Base-by-base conservation (phyloP, 257 asterid species). In the Ocimum tenuiflorum region DNA sequence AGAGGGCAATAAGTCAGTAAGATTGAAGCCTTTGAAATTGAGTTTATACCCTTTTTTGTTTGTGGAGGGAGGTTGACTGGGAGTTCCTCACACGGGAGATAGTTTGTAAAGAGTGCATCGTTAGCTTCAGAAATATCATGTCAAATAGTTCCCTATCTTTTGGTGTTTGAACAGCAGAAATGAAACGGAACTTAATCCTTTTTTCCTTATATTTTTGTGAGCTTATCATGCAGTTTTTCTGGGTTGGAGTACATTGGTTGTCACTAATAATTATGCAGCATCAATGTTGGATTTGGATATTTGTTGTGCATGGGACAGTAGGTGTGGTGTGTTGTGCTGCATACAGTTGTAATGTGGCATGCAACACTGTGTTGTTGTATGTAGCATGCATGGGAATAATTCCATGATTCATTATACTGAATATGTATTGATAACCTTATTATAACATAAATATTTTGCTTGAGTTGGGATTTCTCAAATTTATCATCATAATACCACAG, bases 1-100 rank as follows among this genome's bases (percentile, higher is more conserved):
- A 20, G 17, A 60, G 71, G 29, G 46, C 29, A n/a, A 39, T 31
- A 43, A 56, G 64, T 38, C 64, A 24, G 65, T 20, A 49, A 39
- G 14, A 62, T 31, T 50, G 58, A 56, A 58, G 52, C 50, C 51
- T 63, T 31, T 9, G 55, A 57, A 31, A 64, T 20, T 22, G 67
- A 70, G 75, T 50, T 69, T 43, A 67, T 43, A 24, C 56, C 38
- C 18, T 60, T 54, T 27, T 45, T 39, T 22, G 51, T 20, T 12
- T 20, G 1, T 60, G 52, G 57, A 31, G 63, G 49, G 18, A 43
- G 66, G 17, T 49, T 72, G 67, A 49, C 50, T 63, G 48, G 75
- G 78, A 43, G 63, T 58, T 54, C 52, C 68, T 49, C 43, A 17
- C 67, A 17, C 8, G 41, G 61, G 36, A 68, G 62, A 42, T 63